Conservation (phyloP, 345 rosid species). For the Hypericum androsaemum region DNA sequence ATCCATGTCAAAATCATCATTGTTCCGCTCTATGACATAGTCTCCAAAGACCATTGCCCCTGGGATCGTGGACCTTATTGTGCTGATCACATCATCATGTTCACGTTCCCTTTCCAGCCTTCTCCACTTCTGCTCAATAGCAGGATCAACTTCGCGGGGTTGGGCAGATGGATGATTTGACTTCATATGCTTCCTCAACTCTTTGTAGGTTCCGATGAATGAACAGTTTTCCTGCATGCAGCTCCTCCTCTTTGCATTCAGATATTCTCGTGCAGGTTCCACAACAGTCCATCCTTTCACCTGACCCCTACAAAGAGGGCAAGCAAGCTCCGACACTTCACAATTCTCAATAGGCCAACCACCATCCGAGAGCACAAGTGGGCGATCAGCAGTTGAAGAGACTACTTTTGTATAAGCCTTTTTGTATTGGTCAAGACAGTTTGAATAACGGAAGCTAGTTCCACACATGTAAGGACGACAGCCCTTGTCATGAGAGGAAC, state of each 20-base stretch:
- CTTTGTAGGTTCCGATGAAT: constrained; percentile 66
- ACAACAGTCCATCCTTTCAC: constrained; percentile 98
- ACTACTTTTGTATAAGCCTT: constrained; percentile 61
- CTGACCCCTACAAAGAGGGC: constrained; percentile 96
- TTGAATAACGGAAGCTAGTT: constrained; percentile 88
- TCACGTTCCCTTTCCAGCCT: constrained; percentile 68
- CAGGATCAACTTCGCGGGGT: constrained; percentile 78
- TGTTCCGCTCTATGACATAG: constrained; percentile 65
- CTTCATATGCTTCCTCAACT: constrained; percentile 88
- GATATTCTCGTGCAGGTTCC: constrained; percentile 65
- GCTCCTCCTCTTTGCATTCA: constrained; percentile 66
- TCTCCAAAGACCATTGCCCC: constrained; percentile 84
- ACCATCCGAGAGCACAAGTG: constrained; percentile 23
- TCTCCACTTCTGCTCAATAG: constrained; percentile 78
- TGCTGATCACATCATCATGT: constrained; percentile 63
- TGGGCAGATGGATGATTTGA: constrained; percentile 61
- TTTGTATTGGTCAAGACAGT: constrained; percentile 90
- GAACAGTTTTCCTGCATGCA: constrained; percentile 93
- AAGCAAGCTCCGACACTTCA: constrained; percentile 54
- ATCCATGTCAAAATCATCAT: constrained; percentile 36
- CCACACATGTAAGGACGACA: constrained; percentile 99
- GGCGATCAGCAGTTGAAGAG: constrained; percentile 29
- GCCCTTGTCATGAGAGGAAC: constrained; percentile 95
- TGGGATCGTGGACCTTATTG: constrained; percentile 75
- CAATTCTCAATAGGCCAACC: constrained; percentile 33